Evolutionary conservation across 768 basidiomycete genomes (phyloP).

Genomic region (Boletus subcaerulescens): DNA sequence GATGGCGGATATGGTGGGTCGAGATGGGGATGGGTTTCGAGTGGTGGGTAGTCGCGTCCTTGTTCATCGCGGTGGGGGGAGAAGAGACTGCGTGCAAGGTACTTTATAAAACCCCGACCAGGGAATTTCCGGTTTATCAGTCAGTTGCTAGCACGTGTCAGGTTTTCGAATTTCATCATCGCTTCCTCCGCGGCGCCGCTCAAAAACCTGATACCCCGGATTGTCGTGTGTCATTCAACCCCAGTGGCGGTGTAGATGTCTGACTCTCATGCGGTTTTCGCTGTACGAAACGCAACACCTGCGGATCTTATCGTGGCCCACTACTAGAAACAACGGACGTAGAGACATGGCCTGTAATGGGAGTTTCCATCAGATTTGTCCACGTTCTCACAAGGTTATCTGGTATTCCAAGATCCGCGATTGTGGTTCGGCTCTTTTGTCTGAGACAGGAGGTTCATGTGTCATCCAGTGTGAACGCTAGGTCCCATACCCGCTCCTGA

Average conservation of each 20-base stretch:
- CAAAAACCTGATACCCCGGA: slow-evolving; percentile 13
- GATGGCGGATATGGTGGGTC: slow-evolving; percentile 43
- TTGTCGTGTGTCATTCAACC: neutral
- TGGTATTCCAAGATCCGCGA: slow-evolving; percentile 23
- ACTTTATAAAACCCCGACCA: slow-evolving; percentile 28
- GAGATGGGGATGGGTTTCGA: slow-evolving; percentile 67
- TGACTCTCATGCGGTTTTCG: no score
- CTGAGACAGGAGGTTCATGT: no score
- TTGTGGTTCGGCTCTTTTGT: no score
- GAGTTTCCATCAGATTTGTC: slow-evolving; percentile 1
- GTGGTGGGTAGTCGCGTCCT: slow-evolving; percentile 29
- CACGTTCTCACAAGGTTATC: slow-evolving; percentile 17
- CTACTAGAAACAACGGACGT: slow-evolving; percentile 2
- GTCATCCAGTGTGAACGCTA: no score
- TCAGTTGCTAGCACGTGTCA: slow-evolving; percentile 18
- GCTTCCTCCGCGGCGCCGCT: slow-evolving; percentile 8
- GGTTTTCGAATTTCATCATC: slow-evolving; percentile 9
- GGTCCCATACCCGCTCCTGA: no score
- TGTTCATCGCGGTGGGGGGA: slow-evolving; percentile 14
- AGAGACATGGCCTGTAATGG: slow-evolving; percentile 2
- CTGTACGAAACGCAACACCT: no score
- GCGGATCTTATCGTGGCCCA: no score
- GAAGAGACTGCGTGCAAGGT: neutral
- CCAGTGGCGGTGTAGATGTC: neutral
- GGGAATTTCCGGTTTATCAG: slow-evolving; percentile 21